phyloP scores from a whole-genome alignment of 495 filamentous ascomycete genomes.

The Choiromyces venosus region DNA sequence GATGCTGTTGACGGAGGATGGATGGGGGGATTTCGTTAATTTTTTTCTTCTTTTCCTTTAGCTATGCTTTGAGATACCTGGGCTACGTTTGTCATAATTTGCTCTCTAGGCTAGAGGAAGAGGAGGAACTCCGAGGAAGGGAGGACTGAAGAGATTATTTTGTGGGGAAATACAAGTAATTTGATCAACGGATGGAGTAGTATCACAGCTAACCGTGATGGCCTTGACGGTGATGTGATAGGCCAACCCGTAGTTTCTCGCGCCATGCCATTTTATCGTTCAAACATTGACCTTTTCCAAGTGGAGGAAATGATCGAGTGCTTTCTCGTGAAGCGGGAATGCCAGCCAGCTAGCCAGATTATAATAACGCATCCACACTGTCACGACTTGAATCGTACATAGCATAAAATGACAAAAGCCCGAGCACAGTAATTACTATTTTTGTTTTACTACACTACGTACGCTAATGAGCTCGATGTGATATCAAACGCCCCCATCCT shows the following conservation, averaged over 20 bases:
- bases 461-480: neutral
- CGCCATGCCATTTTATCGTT: too few species aligned
- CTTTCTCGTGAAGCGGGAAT: neutral
- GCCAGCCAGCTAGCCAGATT: too few species aligned
- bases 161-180: neutral
- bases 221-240: too few species aligned
- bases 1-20: neutral
- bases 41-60: neutral
- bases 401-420: too few species aligned
- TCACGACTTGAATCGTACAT: neutral
- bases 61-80: neutral
- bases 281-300: too few species aligned
- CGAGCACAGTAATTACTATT: neutral
- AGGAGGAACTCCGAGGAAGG: too few species aligned
- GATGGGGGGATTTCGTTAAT: neutral
- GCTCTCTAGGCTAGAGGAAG: neutral
- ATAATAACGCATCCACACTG: neutral
- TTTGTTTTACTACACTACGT: too few species aligned
- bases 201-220: too few species aligned
- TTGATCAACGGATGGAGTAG: too few species aligned
- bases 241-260: too few species aligned
- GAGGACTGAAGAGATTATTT: neutral
- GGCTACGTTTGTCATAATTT: neutral
- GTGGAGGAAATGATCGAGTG: neutral
- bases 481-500: slow-evolving; percentile 5